Percentiles rank a stretch among this genome's conserved stretches.
phyloP scores from a whole-genome alignment of 495 filamentous ascomycete genomes.

The Letharia columbiana region DNA sequence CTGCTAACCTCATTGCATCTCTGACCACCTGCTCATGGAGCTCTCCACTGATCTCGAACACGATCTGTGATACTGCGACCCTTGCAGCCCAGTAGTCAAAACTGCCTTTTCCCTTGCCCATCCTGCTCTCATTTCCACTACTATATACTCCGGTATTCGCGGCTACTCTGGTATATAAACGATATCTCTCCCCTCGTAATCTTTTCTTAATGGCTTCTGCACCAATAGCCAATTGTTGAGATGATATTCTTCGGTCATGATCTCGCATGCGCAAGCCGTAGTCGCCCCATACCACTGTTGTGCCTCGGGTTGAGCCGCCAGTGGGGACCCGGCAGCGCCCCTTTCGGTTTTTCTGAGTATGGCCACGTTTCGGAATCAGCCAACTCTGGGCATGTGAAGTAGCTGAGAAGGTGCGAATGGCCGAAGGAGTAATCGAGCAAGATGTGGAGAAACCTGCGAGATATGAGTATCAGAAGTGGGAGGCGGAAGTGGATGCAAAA shows the following conservation, averaged over 20 bases:
- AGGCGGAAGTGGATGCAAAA: background rate
- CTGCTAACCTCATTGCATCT: conserved; percentile 90
- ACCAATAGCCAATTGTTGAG: conserved; percentile 75
- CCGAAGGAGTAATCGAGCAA: conserved; percentile 3
- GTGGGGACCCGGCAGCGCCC: conserved; percentile 81
- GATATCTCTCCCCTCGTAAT: conserved; percentile 84
- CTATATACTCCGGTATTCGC: conserved; percentile 93
- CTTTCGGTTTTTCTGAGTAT: conserved; percentile 80
- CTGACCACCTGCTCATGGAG: conserved; percentile 89
- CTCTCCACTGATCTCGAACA: conserved; percentile 87
- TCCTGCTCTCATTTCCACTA: conserved; percentile 90
- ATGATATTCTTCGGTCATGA: conserved; percentile 83
- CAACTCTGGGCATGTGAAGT: conserved; percentile 58
- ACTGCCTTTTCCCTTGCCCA: conserved; percentile 97
- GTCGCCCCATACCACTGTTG: conserved; percentile 93
- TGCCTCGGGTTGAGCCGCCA: conserved; percentile 83
- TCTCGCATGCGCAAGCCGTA: conserved; percentile 91
- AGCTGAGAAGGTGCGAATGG: conserved; percentile 59
- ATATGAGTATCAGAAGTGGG: background rate
- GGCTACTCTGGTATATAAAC: conserved; percentile 79
- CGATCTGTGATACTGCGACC: conserved; percentile 75
- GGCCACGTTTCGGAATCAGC: conserved; percentile 68
- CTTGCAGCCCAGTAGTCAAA: conserved; percentile 95
- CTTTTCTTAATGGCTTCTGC: conserved; percentile 86
- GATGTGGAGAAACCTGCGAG: background rate